Evolutionary conservation across 139 green algal genomes (phyloP).

Genomic region (Chlamydomonas incerta): DNA sequence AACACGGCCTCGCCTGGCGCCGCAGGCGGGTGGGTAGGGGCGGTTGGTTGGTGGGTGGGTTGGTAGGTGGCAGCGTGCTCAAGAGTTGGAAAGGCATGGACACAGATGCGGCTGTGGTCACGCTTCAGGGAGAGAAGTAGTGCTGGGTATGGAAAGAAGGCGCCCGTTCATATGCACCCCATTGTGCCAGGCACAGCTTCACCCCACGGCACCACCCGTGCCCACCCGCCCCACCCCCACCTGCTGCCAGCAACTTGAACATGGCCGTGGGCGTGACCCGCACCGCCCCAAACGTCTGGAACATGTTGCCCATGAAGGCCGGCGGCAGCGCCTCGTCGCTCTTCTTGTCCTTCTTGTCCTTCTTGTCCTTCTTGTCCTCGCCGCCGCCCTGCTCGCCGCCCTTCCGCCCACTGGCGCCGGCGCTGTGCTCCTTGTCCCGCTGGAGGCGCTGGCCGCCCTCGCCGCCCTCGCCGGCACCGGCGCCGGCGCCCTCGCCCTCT

Average conservation of each 20-base stretch:
- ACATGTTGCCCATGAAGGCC: conserved; percentile 52
- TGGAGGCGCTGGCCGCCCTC: background rate
- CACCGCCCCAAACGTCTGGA: conserved; percentile 91
- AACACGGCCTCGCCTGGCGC: conserved; percentile 85
- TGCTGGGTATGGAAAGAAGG: too few species aligned
- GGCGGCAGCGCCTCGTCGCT: background rate
- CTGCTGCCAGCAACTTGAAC: conserved; percentile 36
- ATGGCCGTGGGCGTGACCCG: conserved; percentile 47
- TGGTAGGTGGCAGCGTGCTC: too few species aligned
- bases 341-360: background rate
- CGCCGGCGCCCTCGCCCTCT: background rate
- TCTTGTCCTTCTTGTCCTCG: background rate
- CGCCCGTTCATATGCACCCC: too few species aligned
- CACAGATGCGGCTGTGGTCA: too few species aligned
- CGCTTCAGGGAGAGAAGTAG: too few species aligned
- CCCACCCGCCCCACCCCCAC: background rate
- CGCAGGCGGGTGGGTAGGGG: too few species aligned
- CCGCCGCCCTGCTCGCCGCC: too few species aligned
- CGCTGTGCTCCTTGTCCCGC: background rate
- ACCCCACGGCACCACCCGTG: background rate
- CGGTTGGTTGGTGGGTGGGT: too few species aligned
- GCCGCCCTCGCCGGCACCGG: background rate
- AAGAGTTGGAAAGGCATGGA: too few species aligned
- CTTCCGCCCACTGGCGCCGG: background rate
- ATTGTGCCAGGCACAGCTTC: too few species aligned